These are phyloP conservation scores for Monosporascus sp. DNA, from an alignment of 2,329 filamentous ascomycete species.

Conservation along the genomic window DNA sequence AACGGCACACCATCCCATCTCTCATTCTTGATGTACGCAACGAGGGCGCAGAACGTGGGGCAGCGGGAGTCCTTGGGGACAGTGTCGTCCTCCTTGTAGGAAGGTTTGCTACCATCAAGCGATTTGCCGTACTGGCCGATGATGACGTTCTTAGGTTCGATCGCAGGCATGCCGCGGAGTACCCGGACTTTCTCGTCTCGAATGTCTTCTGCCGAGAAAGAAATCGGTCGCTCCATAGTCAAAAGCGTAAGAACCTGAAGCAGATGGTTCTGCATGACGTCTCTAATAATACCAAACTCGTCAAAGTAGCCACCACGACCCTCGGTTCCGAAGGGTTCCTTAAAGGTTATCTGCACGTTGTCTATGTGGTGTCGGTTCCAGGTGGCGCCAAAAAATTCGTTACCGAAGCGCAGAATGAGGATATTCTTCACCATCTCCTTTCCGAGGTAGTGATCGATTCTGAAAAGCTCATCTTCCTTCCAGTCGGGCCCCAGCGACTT, in stretches of 20 bases:
- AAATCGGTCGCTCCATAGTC: slow-evolving; percentile 97
- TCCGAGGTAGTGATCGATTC: slow-evolving; percentile 98
- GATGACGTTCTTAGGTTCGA: slow-evolving; percentile 99
- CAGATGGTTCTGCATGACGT: slow-evolving; percentile 99
- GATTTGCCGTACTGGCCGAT: slow-evolving; percentile 98
- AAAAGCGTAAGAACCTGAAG: slow-evolving; percentile 93
- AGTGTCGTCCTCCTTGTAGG: slow-evolving; percentile 98
- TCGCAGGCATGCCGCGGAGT: slow-evolving; percentile 84
- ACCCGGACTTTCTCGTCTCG: slow-evolving; percentile 98
- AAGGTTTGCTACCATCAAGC: slow-evolving; percentile 90
- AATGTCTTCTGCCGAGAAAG: slow-evolving; percentile 96
- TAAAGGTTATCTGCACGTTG: slow-evolving; percentile 98
- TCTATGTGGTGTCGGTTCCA: slow-evolving; percentile 99
- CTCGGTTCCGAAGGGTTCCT: slow-evolving; percentile 98
- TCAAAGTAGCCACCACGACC: slow-evolving; percentile 98
- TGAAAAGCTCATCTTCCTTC: slow-evolving; percentile 98
- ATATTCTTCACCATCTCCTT: slow-evolving; percentile 99
- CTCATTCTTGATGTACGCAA: slow-evolving; percentile 99
- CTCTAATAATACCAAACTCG: slow-evolving; percentile 97
- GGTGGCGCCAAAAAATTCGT: slow-evolving; percentile 96
- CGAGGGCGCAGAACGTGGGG: slow-evolving; percentile 95
- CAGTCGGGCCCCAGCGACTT: slow-evolving; percentile 94
- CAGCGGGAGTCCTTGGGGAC: slow-evolving; percentile 96
- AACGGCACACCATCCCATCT: slow-evolving; percentile 98
- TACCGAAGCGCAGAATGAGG: slow-evolving; percentile 93